Evolutionary conservation across 345 rosid species (phyloP).

Genomic region (Trapa incisa): DNA sequence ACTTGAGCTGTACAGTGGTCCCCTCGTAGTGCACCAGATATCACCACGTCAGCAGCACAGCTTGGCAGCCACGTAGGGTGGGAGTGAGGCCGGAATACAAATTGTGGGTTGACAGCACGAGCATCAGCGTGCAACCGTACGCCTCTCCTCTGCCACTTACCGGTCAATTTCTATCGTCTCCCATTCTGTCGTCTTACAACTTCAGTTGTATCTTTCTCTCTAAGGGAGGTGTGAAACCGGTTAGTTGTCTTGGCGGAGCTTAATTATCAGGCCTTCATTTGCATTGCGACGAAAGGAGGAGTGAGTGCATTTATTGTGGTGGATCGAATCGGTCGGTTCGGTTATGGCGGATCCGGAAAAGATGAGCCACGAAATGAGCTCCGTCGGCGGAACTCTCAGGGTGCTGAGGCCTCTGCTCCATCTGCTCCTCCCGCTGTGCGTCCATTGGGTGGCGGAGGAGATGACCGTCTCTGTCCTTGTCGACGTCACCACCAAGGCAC

Average conservation of each 20-base stretch:
- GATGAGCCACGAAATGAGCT: constrained; percentile 7
- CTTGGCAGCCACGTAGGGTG: not conserved
- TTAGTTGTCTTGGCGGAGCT: not conserved
- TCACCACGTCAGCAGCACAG: not conserved
- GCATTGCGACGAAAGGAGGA: not conserved
- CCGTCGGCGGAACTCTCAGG: constrained; percentile 13
- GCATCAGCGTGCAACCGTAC: constrained; percentile 8
- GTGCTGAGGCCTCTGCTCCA: constrained; percentile 35
- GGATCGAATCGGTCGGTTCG: not conserved
- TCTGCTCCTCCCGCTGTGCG: constrained; percentile 32
- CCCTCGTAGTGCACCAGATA: not conserved
- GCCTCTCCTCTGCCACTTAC: not conserved
- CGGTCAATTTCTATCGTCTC: not conserved
- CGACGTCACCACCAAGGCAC: constrained; percentile 35
- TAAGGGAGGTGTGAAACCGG: no score
- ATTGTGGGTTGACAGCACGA: constrained; percentile 11
- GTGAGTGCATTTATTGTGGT: not conserved
- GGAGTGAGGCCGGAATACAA: constrained; percentile 7
- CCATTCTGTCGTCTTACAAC: not conserved
- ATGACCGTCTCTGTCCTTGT: constrained; percentile 57
- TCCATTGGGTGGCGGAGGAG: constrained; percentile 45
- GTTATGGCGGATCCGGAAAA: not conserved
- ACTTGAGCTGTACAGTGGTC: no score
- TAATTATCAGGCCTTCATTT: not conserved
- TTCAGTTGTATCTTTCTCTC: not conserved